Evolutionary conservation across 2,329 filamentous ascomycete genomes (phyloP).

Genomic region (Colletotrichum orchidophilum): DNA sequence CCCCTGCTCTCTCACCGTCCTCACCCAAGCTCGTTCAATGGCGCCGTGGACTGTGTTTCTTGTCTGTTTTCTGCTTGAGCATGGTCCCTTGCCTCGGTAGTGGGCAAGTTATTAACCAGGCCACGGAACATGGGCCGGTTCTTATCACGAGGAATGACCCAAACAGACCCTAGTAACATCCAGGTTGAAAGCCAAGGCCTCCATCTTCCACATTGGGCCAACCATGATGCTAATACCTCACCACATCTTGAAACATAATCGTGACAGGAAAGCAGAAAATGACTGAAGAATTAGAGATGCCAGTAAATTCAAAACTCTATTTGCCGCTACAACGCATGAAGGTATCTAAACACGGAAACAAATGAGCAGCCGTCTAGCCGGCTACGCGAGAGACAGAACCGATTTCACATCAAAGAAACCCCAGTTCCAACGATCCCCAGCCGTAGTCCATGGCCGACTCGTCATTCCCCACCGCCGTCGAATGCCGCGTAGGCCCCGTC

Average conservation of each 20-base stretch:
- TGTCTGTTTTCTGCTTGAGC: background rate
- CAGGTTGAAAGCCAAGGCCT: background rate
- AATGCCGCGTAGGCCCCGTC: slow-evolving; percentile 24
- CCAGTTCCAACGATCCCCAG: slow-evolving; percentile 31
- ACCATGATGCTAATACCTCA: too few species aligned
- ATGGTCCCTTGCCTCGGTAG: background rate
- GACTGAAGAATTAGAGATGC: background rate
- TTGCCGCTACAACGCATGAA: background rate
- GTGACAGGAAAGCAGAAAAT: background rate
- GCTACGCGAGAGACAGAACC: background rate
- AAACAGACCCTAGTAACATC: background rate
- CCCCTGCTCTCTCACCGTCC: too few species aligned
- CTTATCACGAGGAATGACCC: background rate
- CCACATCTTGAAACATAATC: too few species aligned
- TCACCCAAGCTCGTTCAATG: too few species aligned
- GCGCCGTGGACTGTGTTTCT: too few species aligned
- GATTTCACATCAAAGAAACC: slow-evolving; percentile 24
- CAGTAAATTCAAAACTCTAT: background rate
- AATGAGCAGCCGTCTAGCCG: background rate
- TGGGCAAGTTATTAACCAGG: background rate
- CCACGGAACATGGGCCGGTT: background rate
- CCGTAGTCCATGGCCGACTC: slow-evolving; percentile 28
- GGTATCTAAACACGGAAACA: background rate
- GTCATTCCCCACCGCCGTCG: slow-evolving; percentile 15
- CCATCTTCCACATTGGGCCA: too few species aligned